These are phyloP conservation scores for Sporormia fimetaria DNA, from an alignment of 495 filamentous ascomycete species.

Conservation along the genomic window DNA sequence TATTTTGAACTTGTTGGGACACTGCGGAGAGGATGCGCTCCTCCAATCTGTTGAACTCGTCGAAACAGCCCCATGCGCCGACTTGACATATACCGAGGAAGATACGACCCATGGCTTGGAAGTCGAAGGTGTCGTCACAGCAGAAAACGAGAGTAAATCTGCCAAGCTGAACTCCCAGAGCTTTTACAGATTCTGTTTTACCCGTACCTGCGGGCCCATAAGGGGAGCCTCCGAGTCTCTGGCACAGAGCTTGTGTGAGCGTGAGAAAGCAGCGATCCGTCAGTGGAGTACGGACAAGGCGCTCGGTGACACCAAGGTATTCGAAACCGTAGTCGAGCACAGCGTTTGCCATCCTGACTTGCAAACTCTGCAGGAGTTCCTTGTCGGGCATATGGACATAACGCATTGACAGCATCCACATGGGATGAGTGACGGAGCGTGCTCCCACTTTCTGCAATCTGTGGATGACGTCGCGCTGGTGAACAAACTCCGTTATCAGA, in stretches of 20 bases:
- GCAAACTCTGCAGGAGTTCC: constrained; percentile 69
- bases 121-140: constrained; percentile 98
- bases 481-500: constrained; percentile 96
- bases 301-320: constrained; percentile 90
- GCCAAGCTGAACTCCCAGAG: constrained; percentile 88
- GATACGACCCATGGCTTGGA: constrained; percentile 98
- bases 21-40: constrained; percentile 95
- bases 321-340: constrained; percentile 94
- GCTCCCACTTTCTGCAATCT: constrained; percentile 68
- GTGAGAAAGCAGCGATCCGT: constrained; percentile 98
- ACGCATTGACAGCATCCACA: constrained; percentile 97
- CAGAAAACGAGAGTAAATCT: constrained; percentile 97
- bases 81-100: constrained; percentile 99
- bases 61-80: constrained; percentile 98
- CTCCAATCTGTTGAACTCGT: constrained; percentile 97
- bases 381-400: constrained; percentile 78
- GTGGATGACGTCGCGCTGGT: constrained; percentile 84
- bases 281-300: constrained; percentile 88
- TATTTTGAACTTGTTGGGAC: constrained; percentile 98
- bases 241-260: constrained; percentile 86
- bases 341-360: constrained; percentile 94
- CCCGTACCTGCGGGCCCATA: constrained; percentile 98
- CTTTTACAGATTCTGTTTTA: constrained; percentile 98
- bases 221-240: constrained; percentile 89
- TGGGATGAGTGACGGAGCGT: constrained; percentile 64